These are phyloP conservation scores for Brassica carinata DNA, from an alignment of 345 rosid genomes.

Conservation along the genomic window DNA sequence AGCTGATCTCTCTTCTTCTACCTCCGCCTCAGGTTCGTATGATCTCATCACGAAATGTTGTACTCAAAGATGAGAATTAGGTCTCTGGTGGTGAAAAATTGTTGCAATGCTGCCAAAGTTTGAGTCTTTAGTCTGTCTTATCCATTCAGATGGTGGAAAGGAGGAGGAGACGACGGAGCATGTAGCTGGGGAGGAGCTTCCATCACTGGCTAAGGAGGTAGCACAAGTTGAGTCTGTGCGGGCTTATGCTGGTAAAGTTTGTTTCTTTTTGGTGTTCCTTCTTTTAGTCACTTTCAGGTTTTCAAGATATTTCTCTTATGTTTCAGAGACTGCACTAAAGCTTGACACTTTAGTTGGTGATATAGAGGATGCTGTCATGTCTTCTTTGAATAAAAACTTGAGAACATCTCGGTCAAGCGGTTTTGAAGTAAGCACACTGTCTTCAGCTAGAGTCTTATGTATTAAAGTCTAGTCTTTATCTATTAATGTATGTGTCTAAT, in stretches of 20 bases:
- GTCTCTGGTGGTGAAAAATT: background rate
- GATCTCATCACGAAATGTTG: background rate
- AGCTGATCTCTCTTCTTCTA: constrained; percentile 57
- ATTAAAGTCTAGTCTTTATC: background rate
- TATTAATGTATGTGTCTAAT: background rate
- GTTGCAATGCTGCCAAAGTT: background rate
- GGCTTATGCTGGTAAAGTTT: constrained; percentile 71
- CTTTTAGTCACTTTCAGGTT: background rate
- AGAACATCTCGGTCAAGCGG: constrained; percentile 47
- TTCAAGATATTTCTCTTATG: constrained; percentile 26
- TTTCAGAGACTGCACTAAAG: constrained; percentile 85
- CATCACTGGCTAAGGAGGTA: constrained; percentile 83
- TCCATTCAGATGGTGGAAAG: constrained; percentile 46
- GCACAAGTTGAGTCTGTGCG: constrained; percentile 83
- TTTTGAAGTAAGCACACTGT: constrained; percentile 62
- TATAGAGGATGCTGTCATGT: constrained; percentile 88
- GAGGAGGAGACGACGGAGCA: constrained; percentile 40
- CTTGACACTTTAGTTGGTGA: constrained; percentile 84
- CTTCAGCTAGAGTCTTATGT: background rate
- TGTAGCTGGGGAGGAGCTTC: constrained; percentile 73
- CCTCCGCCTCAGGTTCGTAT: constrained; percentile 54
- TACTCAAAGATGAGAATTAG: background rate
- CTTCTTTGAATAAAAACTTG: constrained; percentile 61
- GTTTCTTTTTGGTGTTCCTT: background rate
- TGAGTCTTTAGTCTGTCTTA: background rate